A percentile compares a stretch with the other conserved stretches of the same genome.
Evolutionary conservation across 371 early-diverging fungal genomes (phyloP).

Genomic region (Mucor velutinosus): DNA sequence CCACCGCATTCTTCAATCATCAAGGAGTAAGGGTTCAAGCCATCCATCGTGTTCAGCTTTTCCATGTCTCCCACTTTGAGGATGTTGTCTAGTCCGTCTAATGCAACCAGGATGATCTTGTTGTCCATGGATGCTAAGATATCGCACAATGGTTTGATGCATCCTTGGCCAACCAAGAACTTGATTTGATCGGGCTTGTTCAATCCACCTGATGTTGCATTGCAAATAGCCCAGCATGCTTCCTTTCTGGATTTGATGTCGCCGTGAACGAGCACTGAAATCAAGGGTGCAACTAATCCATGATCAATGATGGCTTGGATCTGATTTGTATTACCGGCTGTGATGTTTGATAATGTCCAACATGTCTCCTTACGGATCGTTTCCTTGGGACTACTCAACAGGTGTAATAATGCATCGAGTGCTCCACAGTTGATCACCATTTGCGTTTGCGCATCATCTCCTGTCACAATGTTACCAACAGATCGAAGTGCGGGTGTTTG

Average conservation of each 20-base stretch:
- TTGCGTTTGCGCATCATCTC: conserved; percentile 97
- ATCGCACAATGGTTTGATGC: conserved; percentile 87
- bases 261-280: conserved; percentile 80
- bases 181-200: conserved; percentile 75
- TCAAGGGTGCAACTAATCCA: conserved; percentile 89
- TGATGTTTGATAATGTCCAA: conserved; percentile 99
- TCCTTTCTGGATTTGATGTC: conserved; percentile 49
- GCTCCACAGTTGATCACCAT: conserved; percentile 90
- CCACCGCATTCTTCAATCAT: conserved; percentile 91
- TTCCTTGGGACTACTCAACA: conserved; percentile 88
- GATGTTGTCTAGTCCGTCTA: conserved; percentile 91
- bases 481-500: conserved; percentile 98
- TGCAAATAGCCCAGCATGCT: conserved; percentile 96
- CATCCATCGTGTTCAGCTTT: conserved; percentile 48
- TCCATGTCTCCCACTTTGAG: conserved; percentile 57
- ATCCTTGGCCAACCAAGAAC: conserved; percentile 78
- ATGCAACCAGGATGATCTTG: conserved; percentile 82
- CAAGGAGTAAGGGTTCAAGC: conserved; percentile 82
- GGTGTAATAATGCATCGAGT: conserved; percentile 73
- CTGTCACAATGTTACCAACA: conserved; percentile 99
- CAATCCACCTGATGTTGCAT: conserved; percentile 86
- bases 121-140: conserved; percentile 76
- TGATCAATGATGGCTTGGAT: conserved; percentile 95
- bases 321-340: conserved; percentile 95
- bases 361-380: conserved; percentile 98